phyloP scores from a whole-genome alignment of 176 grass and related monocot genomes.

The Cenchrus purpureus region DNA sequence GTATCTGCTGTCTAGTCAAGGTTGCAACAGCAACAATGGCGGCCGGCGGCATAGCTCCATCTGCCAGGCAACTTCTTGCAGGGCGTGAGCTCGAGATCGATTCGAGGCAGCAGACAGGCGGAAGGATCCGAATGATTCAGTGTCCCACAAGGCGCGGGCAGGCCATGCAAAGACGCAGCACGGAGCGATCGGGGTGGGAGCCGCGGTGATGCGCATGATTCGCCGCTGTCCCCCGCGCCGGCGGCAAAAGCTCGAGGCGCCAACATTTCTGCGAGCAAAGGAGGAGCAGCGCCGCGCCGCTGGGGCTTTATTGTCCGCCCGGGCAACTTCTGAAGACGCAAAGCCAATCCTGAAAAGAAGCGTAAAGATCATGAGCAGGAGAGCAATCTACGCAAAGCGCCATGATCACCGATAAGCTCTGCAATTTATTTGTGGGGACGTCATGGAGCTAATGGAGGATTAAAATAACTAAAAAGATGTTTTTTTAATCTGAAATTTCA shows the following conservation, averaged over 20 bases:
- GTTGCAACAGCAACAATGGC: conserved; percentile 26
- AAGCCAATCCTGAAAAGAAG: conserved; percentile 39
- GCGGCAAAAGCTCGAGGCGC: conserved; percentile 43
- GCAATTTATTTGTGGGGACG: neutral
- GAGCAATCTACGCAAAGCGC: conserved; percentile 41
- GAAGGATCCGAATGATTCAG: conserved; percentile 42
- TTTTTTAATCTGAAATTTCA: neutral
- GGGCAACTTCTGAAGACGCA: conserved; percentile 20
- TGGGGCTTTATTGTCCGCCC: conserved; percentile 26
- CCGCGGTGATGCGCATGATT: conserved; percentile 43
- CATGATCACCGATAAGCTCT: neutral
- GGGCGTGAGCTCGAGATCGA: neutral
- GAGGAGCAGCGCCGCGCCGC: conserved; percentile 12
- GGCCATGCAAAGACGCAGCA: conserved; percentile 36
- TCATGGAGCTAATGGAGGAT: neutral
- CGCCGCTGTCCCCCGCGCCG: conserved; percentile 37
- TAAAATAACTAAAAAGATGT: neutral
- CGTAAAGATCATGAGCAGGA: conserved; percentile 7
- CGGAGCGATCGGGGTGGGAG: conserved; percentile 28
- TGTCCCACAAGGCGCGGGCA: conserved; percentile 52
- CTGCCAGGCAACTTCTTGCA: conserved; percentile 4
- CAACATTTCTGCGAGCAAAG: conserved; percentile 35
- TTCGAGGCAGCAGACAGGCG: conserved; percentile 31
- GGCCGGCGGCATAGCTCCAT: neutral
- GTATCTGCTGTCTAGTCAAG: neutral